Conservation (phyloP, 2,329 filamentous ascomycete genomes). For the Stagonosporopsis chrysanthemi region DNA sequence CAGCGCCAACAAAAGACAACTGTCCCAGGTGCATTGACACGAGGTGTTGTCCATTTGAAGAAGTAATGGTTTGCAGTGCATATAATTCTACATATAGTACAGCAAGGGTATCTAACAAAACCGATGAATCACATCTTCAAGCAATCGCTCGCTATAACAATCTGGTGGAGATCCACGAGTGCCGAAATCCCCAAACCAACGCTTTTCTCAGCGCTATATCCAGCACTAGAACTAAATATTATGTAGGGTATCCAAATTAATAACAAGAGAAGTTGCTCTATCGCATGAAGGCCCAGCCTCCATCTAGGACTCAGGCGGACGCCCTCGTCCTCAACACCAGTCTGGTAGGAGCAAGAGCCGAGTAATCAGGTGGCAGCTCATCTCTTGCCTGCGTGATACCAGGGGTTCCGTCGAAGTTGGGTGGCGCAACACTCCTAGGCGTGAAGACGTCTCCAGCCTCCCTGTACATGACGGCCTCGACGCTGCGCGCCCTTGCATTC, state of each 20-base stretch:
- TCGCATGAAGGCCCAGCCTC: background rate
- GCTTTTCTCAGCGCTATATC: background rate
- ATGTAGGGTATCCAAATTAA: conserved; percentile 4
- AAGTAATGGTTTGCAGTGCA: background rate
- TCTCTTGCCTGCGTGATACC: conserved; percentile 16
- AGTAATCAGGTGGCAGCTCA: conserved; percentile 43
- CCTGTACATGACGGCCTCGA: conserved; percentile 35
- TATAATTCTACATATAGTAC: background rate
- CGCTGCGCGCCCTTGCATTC: conserved; percentile 42
- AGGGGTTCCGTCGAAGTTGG: conserved; percentile 22
- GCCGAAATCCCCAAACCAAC: background rate
- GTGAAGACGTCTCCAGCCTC: conserved; percentile 46
- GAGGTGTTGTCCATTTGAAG: background rate
- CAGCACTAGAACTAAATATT: background rate
- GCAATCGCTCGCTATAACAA: background rate
- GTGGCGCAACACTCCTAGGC: conserved; percentile 46
- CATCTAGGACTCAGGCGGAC: background rate
- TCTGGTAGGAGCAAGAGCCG: conserved; percentile 26
- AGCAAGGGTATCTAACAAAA: conserved; percentile 12
- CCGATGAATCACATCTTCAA: background rate
- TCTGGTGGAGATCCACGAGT: background rate
- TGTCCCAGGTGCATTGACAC: background rate
- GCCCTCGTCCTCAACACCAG: background rate
- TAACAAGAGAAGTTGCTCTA: background rate
- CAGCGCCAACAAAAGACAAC: background rate